phyloP scores from a whole-genome alignment of 2,329 filamentous ascomycete genomes.

The Colletotrichum simmondsii region DNA sequence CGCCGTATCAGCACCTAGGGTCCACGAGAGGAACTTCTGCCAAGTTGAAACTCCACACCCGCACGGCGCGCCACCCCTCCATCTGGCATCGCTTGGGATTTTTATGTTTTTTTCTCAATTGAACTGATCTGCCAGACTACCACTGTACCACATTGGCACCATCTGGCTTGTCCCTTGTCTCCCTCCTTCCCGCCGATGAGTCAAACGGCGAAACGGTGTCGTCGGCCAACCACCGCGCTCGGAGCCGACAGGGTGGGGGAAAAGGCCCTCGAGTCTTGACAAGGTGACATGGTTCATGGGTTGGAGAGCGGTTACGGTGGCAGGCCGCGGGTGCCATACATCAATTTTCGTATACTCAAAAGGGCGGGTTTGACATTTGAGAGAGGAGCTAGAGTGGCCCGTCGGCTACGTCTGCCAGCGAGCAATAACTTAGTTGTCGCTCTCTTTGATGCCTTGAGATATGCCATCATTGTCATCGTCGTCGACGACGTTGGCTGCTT shows the following conservation, averaged over 20 bases:
- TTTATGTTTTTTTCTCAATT: background rate
- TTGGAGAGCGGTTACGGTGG: background rate
- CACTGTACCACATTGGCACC: background rate
- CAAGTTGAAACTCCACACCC: conserved; percentile 27
- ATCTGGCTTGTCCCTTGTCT: background rate
- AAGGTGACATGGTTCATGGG: background rate
- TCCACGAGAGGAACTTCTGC: conserved; percentile 32
- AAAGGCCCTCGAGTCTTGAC: too few relatives aligned
- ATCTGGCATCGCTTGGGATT: background rate
- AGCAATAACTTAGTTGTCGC: background rate
- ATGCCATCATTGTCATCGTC: background rate
- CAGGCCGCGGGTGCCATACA: background rate
- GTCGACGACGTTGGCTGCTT: conserved; percentile 5
- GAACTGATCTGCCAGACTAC: background rate
- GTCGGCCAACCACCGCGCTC: conserved; percentile 11
- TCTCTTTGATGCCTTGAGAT: background rate
- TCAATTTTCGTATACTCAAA: background rate
- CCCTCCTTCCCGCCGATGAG: conserved; percentile 15
- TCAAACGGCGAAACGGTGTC: conserved; percentile 17
- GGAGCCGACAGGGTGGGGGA: background rate
- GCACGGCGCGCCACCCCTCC: conserved; percentile 11
- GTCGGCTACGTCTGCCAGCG: background rate
- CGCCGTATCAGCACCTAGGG: conserved; percentile 13
- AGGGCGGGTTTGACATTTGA: background rate
- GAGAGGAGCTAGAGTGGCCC: background rate